Evolutionary conservation across 2,329 filamentous ascomycete species (phyloP), one percentile per base, ranked within the genome.

Genomic region (Aspergillus arachidicola): DNA sequence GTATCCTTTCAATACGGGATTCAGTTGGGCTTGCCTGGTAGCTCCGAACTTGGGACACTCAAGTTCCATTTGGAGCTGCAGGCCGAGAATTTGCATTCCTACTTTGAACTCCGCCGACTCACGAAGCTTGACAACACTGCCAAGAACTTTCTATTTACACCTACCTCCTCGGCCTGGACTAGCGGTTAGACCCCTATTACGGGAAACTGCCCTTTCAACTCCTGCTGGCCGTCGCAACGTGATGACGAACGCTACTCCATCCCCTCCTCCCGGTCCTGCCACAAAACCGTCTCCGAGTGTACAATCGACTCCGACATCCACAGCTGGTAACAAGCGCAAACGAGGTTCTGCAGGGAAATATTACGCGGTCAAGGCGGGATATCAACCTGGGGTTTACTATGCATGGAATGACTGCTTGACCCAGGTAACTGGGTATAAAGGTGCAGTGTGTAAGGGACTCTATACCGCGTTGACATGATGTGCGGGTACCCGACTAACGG

Each of bases 381-480:
- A 84, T 66, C 79, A 77, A 50, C 87, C 88, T 5, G 88, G 87
- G 11, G 82, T 91, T 56, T 90, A 90, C 72, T 82, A 86, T 71
- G 84, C 81, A 61, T 90, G 87, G 87, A 76, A 79, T 50, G 87
- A 90, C 65, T 89, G 86, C 70, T 78, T 88, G 65, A 80, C 80
- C 34, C 87, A 90, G 73, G 84, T 89, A 54, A 85, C 81, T 57
- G 88, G 87, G 26, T 87, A 83, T 70, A 85, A 88, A 71, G 89
- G 89, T 23, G 90, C 90, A 62, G 78, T 85, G 41, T 92, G 91
- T 93, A 81, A 77, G 89, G 86, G 50, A 60, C 34, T 45, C 28
- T 56, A 30, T 32, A 19, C 14, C 28, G 48, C 16, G 19, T 32
- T 32, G 48, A 11, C n/a, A 32, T 51, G 21, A 51, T n/a, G 28